Evolutionary conservation across 768 basidiomycete species (phyloP), one percentile per base, ranked within the genome.

Genomic region (Paxillus ammoniavirescens): DNA sequence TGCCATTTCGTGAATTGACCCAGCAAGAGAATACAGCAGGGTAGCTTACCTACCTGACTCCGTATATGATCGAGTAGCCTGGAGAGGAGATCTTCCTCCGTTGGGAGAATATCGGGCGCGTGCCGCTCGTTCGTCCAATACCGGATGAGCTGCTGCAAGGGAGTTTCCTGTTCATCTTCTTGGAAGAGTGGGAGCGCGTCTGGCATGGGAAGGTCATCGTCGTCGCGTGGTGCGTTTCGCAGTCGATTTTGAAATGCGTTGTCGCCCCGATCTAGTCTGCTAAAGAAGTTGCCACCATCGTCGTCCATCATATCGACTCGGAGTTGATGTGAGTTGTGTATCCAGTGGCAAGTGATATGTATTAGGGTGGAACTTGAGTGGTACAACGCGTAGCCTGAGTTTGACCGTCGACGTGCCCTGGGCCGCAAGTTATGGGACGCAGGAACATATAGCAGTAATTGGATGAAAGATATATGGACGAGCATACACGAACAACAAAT

Each of bases 111-210:
- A 61, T 93, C 90, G 2, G 91, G 91, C 7, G 88, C 82, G 60
- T 89, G 83, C 42, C 91, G 75, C 61, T 93, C 91, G 73, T 92
- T 89, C 77, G 86, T 83, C 91, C 91, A 93, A 60, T 89, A 86
- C 30, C 89, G 80, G 46, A 83, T 87, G 43, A 93, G 79, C 57
- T 82, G 76, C 42, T 89, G 81, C 2, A 92, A 70, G 0, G 83
- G 82, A 5, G 86, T 84, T 52, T 84, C 82, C 4, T 73, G 70
- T 6, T 69, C 70, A 17, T 71, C 72, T 13, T 71, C 72, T 13
- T 73, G 64, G 36, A 72, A 59, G 31, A 61, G 53, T 0, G 65
- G 57, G 13, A 57, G 67, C 4, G 58, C 55, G 35, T 57, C 62
- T 23, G 66, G 68, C 62, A 75, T 73, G 7, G 61, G 65, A 7